Evolutionary conservation across 768 basidiomycete genomes (phyloP).

Genomic region (Kwoniella bestiolae): DNA sequence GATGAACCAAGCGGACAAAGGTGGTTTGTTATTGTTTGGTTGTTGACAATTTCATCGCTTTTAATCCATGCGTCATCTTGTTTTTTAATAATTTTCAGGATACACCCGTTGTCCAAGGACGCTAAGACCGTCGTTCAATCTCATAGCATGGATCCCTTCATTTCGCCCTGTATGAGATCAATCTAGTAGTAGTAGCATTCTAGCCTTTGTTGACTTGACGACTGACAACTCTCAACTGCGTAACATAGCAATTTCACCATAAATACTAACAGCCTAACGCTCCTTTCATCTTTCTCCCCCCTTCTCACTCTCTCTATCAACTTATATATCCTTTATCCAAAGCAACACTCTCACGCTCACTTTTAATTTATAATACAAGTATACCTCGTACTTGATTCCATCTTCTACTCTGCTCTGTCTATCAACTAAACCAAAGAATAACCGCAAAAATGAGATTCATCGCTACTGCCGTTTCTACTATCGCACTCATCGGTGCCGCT

Average conservation of each 20-base stretch:
- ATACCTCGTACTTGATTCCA: background rate
- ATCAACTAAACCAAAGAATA: slow-evolving; percentile 1
- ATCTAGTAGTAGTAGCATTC: background rate
- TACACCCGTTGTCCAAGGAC: background rate
- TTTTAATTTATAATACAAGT: slow-evolving; percentile 6
- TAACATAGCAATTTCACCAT: background rate
- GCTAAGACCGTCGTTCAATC: background rate
- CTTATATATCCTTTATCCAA: background rate
- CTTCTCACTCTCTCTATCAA: slow-evolving; percentile 20
- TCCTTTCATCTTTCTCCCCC: background rate
- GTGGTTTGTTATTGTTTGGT: background rate
- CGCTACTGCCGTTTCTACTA: slow-evolving; percentile 21
- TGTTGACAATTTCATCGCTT: background rate
- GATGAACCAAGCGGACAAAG: background rate
- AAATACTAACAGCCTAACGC: background rate
- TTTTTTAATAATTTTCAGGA: background rate
- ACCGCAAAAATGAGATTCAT: slow-evolving; percentile 35
- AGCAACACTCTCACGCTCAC: slow-evolving; percentile 1
- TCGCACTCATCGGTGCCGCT: slow-evolving; percentile 37
- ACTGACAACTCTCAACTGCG: background rate
- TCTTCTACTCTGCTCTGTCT: background rate
- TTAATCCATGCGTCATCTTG: background rate
- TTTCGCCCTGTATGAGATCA: background rate
- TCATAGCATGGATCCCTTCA: background rate
- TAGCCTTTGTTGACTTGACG: slow-evolving; percentile 1